These are phyloP conservation scores for Exobasidium rhododendri DNA, from an alignment of 1,284 basidiomycete species.

Conservation along the genomic window DNA sequence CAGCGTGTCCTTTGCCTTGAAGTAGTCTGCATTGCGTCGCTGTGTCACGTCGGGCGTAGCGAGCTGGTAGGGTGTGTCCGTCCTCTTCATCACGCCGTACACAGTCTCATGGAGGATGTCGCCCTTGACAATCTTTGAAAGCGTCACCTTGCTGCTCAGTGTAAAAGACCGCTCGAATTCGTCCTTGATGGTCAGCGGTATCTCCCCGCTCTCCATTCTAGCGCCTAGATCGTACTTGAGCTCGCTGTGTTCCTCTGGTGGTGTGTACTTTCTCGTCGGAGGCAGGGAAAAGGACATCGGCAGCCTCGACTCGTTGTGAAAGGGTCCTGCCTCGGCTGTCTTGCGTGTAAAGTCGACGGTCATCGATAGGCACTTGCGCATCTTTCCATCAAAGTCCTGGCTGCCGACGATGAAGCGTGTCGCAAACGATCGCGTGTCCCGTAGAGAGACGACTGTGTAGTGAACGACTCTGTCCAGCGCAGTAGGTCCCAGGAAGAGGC, in stretches of 20 bases:
- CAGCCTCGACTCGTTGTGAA: neutral
- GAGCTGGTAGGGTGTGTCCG: neutral
- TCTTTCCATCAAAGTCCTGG: slow-evolving; percentile 18
- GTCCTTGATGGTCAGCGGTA: neutral
- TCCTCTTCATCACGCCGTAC: neutral
- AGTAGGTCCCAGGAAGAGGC: slow-evolving; percentile 41
- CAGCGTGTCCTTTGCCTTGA: neutral
- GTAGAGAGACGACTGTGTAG: slow-evolving; percentile 26
- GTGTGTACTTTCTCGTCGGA: neutral
- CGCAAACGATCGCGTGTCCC: slow-evolving; percentile 38
- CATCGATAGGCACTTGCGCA: neutral
- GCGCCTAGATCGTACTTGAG: neutral
- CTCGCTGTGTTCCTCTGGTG: neutral
- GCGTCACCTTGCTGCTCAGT: neutral
- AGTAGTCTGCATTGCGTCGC: neutral
- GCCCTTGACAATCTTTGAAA: neutral
- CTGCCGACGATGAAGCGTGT: slow-evolving; percentile 35
- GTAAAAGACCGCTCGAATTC: neutral
- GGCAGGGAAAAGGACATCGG: neutral
- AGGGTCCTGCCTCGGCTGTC: neutral
- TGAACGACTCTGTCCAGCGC: slow-evolving; percentile 27
- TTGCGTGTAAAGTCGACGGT: neutral
- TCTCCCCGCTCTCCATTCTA: neutral
- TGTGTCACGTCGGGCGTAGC: neutral
- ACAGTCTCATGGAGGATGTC: neutral